phyloP scores from a whole-genome alignment of 202 grass and related monocot species.

The Setaria viridis region DNA sequence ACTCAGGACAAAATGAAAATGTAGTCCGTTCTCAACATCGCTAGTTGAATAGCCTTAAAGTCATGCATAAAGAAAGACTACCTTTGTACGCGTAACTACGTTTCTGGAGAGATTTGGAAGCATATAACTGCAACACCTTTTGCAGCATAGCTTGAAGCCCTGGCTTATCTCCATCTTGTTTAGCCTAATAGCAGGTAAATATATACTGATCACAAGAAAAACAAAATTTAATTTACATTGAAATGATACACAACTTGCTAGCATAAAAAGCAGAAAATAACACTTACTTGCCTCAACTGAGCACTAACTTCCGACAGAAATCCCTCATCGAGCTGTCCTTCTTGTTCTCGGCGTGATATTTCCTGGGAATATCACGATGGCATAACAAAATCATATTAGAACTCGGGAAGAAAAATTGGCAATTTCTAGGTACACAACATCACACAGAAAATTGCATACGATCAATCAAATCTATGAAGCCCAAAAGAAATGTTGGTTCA shows the following conservation, averaged over 20 bases:
- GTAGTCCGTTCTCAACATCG: background rate
- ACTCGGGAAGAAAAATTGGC: background rate
- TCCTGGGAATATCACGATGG: constrained; percentile 52
- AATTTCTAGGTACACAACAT: too few species aligned
- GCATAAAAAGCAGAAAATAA: constrained; percentile 36
- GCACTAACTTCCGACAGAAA: constrained; percentile 96
- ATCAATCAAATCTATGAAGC: background rate
- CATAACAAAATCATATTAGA: constrained; percentile 19
- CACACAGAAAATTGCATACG: too few species aligned
- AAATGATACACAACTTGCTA: background rate
- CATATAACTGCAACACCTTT: constrained; percentile 89
- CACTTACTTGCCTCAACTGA: constrained; percentile 83
- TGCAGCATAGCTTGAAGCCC: constrained; percentile 89
- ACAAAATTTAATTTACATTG: background rate
- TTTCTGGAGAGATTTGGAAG: constrained; percentile 76
- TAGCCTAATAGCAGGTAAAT: constrained; percentile 63
- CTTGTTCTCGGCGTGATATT: constrained; percentile 74
- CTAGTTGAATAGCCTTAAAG: background rate
- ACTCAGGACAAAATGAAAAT: constrained; percentile 24
- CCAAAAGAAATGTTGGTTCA: too few species aligned
- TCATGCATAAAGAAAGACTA: constrained; percentile 34
- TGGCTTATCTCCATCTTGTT: constrained; percentile 88
- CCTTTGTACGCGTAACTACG: constrained; percentile 93
- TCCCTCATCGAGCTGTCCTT: constrained; percentile 86
- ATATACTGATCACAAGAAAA: constrained; percentile 23